phyloP scores from a whole-genome alignment of 129 eudicot species.

The Scalesia atractyloides region DNA sequence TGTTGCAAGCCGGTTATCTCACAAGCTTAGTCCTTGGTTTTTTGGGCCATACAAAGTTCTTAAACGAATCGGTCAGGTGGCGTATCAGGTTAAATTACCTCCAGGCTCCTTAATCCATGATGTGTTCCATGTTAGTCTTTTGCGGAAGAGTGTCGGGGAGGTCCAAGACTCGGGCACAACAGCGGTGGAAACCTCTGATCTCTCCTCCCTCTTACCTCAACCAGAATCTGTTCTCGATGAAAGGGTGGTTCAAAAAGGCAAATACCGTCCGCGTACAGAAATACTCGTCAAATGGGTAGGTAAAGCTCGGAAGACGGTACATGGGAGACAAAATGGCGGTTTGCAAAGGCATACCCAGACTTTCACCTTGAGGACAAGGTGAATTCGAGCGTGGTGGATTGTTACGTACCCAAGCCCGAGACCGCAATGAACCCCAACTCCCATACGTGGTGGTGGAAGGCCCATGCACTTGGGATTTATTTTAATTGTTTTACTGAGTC shows the following conservation, averaged over 20 bases:
- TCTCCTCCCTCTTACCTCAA: no score
- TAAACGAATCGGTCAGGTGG: neutral
- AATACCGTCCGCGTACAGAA: neutral
- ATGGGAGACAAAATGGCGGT: neutral
- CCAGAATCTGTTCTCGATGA: neutral
- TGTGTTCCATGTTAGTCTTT: neutral
- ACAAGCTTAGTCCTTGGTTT: no score
- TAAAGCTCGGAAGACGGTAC: neutral
- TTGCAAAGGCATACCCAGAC: neutral
- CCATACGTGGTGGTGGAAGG: no score
- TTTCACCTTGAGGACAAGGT: neutral
- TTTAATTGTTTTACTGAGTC: no score
- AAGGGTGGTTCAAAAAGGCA: neutral
- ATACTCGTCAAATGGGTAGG: neutral
- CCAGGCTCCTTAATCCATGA: neutral
- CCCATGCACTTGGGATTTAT: no score
- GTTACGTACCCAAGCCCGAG: no score
- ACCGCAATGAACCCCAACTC: no score
- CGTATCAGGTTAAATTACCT: neutral
- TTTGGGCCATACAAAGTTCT: neutral
- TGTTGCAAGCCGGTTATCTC: no score
- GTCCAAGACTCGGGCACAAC: rapidly evolving
- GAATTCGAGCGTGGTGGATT: no score
- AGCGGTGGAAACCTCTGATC: no score
- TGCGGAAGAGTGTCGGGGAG: neutral